Evolutionary conservation across 2,329 filamentous ascomycete species (phyloP).

Genomic region (Sporothrix sp.): DNA sequence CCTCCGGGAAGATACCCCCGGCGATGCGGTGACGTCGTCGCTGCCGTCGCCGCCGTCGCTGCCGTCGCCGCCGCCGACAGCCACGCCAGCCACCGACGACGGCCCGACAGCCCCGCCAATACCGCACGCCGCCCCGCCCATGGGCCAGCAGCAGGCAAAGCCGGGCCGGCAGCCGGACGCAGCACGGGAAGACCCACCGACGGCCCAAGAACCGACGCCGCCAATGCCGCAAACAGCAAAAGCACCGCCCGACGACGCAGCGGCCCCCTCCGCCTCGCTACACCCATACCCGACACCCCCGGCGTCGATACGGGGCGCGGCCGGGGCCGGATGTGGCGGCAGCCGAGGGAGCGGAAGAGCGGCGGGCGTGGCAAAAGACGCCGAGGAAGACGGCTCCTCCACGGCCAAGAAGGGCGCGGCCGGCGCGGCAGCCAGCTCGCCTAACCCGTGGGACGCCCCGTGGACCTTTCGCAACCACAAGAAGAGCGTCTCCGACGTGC

Average conservation of each 20-base stretch:
- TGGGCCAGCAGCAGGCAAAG: background rate
- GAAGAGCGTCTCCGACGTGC: constrained; percentile 36
- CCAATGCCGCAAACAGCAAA: background rate
- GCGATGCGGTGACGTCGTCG: too few species aligned
- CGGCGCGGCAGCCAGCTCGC: background rate
- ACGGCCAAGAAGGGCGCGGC: constrained; percentile 7
- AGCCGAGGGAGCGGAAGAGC: background rate
- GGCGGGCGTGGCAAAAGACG: background rate
- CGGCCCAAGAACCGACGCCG: background rate
- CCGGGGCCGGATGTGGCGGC: background rate
- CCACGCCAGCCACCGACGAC: too few species aligned
- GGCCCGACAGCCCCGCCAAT: background rate
- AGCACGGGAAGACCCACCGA: background rate
- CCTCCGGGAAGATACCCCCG: constrained; percentile 1
- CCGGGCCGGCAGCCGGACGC: background rate
- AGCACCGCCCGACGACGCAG: background rate
- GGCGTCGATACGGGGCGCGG: constrained; percentile 32
- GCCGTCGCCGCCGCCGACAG: background rate
- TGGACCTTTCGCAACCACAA: constrained; percentile 28
- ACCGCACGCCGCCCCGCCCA: constrained; percentile 3
- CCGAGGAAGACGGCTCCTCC: background rate
- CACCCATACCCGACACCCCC: constrained; percentile 50
- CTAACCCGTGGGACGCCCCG: constrained; percentile 13
- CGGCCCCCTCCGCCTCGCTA: constrained; percentile 12
- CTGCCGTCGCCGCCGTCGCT: background rate